Conservation (phyloP, 208 protist species). For the Wallacemonas sp. region DNA sequence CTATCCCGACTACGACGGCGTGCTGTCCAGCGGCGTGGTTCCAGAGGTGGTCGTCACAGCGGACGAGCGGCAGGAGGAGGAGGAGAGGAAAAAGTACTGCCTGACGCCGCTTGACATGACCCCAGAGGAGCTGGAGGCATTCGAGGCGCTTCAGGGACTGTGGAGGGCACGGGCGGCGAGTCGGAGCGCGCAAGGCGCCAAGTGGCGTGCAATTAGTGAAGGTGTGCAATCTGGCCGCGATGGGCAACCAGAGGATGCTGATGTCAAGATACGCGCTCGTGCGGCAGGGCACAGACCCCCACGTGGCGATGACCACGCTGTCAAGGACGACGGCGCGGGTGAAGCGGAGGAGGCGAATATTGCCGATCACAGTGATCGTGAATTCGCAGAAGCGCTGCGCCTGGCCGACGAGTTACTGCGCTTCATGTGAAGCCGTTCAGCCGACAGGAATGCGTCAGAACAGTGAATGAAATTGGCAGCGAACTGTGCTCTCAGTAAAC, state of each 20-base stretch:
- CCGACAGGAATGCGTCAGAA: too few species aligned
- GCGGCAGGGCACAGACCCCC: too few species aligned
- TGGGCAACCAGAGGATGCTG: too few species aligned
- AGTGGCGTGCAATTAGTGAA: slow-evolving; percentile 42
- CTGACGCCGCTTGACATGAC: slow-evolving; percentile 61
- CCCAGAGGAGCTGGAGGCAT: slow-evolving; percentile 65
- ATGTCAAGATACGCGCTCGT: too few species aligned
- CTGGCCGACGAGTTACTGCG: slow-evolving; percentile 73
- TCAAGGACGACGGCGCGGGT: slow-evolving; percentile 7
- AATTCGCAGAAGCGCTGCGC: slow-evolving; percentile 66
- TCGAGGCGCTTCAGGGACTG: slow-evolving; percentile 82
- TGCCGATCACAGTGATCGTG: background rate
- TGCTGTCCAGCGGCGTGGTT: slow-evolving; percentile 76
- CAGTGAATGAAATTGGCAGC: too few species aligned
- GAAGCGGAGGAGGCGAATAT: slow-evolving; percentile 10
- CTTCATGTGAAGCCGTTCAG: slow-evolving; percentile 33
- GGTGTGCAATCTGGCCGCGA: background rate
- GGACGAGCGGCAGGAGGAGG: slow-evolving; percentile 64
- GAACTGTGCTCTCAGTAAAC: too few species aligned
- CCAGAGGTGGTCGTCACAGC: slow-evolving; percentile 65
- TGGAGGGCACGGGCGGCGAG: slow-evolving; percentile 69
- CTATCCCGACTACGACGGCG: slow-evolving; percentile 88
- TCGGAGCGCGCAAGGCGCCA: slow-evolving; percentile 53
- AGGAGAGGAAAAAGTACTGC: slow-evolving; percentile 43
- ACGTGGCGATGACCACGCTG: too few species aligned